Evolutionary conservation across 208 protist species (phyloP).

Genomic region (Acanthamoeba sp.): DNA sequence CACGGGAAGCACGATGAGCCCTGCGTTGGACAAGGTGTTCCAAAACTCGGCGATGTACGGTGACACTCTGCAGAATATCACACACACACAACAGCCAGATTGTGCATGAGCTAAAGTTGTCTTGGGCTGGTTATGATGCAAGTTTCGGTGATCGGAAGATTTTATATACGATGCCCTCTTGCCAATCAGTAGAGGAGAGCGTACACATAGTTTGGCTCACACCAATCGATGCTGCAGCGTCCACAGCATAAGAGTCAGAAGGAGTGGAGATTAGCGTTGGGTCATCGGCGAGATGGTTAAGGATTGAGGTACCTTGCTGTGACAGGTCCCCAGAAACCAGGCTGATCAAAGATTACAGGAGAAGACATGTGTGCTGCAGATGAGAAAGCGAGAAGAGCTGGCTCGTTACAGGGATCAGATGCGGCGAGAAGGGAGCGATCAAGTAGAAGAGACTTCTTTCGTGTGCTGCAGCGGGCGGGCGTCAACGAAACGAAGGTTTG

Average conservation of each 20-base stretch:
- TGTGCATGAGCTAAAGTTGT: no score
- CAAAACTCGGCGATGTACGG: conserved; percentile 29
- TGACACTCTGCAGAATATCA: not conserved
- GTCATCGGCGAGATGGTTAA: no score
- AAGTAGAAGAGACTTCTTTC: no score
- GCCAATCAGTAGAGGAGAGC: not conserved
- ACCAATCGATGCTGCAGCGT: conserved; percentile 7
- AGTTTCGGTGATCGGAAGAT: no score
- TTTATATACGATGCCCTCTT: no score
- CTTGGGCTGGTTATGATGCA: no score
- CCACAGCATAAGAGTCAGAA: no score
- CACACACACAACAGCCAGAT: no score
- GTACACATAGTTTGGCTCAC: conserved; percentile 29
- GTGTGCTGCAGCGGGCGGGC: no score
- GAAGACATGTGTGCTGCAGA: not conserved
- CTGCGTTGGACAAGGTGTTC: conserved; percentile 8
- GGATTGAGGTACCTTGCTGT: not conserved
- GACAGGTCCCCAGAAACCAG: not conserved
- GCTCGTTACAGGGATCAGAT: not conserved
- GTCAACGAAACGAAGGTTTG: no score
- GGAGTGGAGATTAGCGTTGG: no score
- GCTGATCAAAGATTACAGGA: not conserved
- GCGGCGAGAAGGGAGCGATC: no score
- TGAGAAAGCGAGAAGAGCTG: not conserved
- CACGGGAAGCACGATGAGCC: not conserved